Base-by-base conservation (phyloP, 768 basidiomycete genomes). In the Leccinum pellstonianum region DNA sequence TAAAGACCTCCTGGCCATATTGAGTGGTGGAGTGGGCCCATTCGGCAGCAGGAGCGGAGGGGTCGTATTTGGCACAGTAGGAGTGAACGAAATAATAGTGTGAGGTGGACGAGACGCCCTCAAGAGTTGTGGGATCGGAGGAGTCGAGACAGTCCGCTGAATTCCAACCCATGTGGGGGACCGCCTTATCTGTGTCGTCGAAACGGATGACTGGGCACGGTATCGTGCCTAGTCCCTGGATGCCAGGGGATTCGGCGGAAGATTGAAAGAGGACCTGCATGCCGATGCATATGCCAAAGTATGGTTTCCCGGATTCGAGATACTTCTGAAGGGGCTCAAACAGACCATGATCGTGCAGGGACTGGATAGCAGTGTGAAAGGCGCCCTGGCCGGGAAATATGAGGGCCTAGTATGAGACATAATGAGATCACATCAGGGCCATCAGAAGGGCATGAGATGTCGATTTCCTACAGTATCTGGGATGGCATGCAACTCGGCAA, bases 131-230 rank as follows among this genome's bases (percentile, higher is more conserved):
- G 29, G 73, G 68, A 41, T 71, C 72, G 52, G 70, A 66, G n/a
- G 75, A 67, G 68, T 83, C 78, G 57, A 90, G 69, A 46, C 81
- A 77, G 59, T 88, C 85, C 25, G 86, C 85, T 23, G 84, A 76
- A 74, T 97, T 98, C 96, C 96, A 99, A 54, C 97, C 97, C 76
- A 99, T 98, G 77, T 98, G 96, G 31, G 97, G 97, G 15, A 98
- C 96, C 1, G 90, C 79, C 77, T 98, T 98, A 70, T 88, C 83
- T 10, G 73, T 62, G 69, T 84, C 80, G 62, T 80, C 76, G 69
- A 99, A 98, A 14, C 79, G 77, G 57, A 84, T 82, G 66, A 98
- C 91, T n/a, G 81, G 79, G 64, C 79, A 86, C n/a, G 92, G 90
- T 62, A 99, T 87, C 64, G 93, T 74, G 17, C 86, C 91, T 21